Evolutionary conservation across 1,284 basidiomycete genomes (phyloP).

Genomic region (Omphalotus olearius): DNA sequence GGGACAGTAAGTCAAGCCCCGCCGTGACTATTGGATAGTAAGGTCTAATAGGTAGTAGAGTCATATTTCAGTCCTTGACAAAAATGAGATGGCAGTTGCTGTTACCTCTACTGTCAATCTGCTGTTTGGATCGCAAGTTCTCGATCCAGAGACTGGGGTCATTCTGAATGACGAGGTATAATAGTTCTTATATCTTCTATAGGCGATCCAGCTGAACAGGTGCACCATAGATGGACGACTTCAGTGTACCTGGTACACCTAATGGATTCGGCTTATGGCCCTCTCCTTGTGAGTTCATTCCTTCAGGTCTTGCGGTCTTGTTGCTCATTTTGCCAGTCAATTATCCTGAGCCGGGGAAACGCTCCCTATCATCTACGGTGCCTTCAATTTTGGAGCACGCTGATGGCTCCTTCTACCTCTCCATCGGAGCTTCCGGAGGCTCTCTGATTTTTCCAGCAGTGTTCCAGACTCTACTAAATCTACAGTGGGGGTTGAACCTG

Average conservation of each 20-base stretch:
- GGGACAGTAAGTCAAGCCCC: constrained; percentile 63
- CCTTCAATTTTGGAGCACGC: constrained; percentile 78
- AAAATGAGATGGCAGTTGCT: constrained; percentile 80
- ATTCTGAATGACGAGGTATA: constrained; percentile 82
- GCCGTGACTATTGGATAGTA: neutral
- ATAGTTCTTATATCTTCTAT: neutral
- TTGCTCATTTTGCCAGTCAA: constrained; percentile 52
- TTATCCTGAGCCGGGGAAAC: constrained; percentile 83
- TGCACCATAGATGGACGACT: constrained; percentile 72
- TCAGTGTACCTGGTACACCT: constrained; percentile 75
- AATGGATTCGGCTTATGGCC: constrained; percentile 85
- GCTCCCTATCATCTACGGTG: constrained; percentile 80
- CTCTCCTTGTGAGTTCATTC: constrained; percentile 63
- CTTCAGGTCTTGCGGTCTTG: constrained; percentile 1
- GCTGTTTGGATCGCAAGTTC: constrained; percentile 82
- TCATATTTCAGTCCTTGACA: constrained; percentile 79
- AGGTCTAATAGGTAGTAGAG: constrained; percentile 42
- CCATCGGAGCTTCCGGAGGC: constrained; percentile 85
- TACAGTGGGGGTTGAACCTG: constrained; percentile 78
- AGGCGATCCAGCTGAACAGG: neutral
- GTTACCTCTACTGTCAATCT: constrained; percentile 87
- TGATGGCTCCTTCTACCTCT: constrained; percentile 68
- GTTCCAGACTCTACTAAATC: constrained; percentile 79
- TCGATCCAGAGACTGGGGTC: constrained; percentile 83
- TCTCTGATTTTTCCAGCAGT: constrained; percentile 81